phyloP scores from a whole-genome alignment of 495 filamentous ascomycete genomes.

The Trichoderma reesei region DNA sequence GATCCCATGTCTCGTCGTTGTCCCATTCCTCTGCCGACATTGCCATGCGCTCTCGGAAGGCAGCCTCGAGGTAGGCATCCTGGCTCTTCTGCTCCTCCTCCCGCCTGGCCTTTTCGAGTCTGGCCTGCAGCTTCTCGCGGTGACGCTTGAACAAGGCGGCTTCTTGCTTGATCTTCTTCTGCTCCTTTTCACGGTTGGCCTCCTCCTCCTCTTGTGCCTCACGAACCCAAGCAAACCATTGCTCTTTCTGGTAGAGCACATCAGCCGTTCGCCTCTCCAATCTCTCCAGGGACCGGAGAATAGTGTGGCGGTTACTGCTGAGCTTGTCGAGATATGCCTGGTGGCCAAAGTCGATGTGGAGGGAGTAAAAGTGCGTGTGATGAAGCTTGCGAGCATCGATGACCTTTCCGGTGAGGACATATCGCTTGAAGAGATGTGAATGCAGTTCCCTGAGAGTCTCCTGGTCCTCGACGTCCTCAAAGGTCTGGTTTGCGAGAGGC shows the following conservation, averaged over 20 bases:
- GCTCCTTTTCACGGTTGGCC: conserved; percentile 38
- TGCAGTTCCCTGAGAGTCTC: conserved; percentile 32
- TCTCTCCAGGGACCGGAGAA: conserved; percentile 34
- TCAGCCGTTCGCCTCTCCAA: conserved; percentile 37
- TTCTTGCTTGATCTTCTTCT: conserved; percentile 42
- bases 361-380: conserved; percentile 41
- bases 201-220: conserved; percentile 38
- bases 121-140: conserved; percentile 30
- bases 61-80: conserved; percentile 36
- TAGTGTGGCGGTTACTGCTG: conserved; percentile 29
- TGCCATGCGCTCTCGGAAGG: conserved; percentile 33
- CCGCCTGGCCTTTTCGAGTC: conserved; percentile 23
- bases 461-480: conserved; percentile 28
- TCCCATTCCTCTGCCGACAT: conserved; percentile 22
- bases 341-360: conserved; percentile 37
- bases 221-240: conserved; percentile 42
- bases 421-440: conserved; percentile 30
- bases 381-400: conserved; percentile 43
- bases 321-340: conserved; percentile 37
- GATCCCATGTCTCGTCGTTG: conserved; percentile 40
- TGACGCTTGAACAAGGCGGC: conserved; percentile 40
- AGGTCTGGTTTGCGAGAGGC: conserved; percentile 33
- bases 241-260: conserved; percentile 35
- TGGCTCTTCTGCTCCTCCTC: conserved; percentile 35
- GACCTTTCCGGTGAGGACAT: conserved; percentile 39